A percentile compares a stretch with the other conserved stretches of the same genome.
These are phyloP conservation scores for Trametes villosa DNA, from an alignment of 768 basidiomycete genomes.

Conservation along the genomic window DNA sequence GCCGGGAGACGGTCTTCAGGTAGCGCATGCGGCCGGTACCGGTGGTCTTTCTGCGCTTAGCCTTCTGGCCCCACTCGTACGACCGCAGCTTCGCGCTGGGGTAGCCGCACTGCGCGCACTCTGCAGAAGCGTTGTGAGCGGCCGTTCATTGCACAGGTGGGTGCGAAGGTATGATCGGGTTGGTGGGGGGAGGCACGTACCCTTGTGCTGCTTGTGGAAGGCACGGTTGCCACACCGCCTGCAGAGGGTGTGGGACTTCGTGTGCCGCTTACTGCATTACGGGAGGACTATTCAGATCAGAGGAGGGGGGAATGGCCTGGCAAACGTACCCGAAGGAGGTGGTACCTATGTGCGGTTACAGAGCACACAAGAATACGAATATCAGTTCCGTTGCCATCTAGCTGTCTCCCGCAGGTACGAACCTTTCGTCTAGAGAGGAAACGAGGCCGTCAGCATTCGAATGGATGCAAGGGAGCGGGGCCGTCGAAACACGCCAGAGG, in stretches of 20 bases:
- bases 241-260: constrained; percentile 97
- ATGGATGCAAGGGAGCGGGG: constrained; percentile 18
- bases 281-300: constrained; percentile 7
- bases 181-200: constrained; percentile 48
- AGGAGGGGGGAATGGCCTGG: neutral
- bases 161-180: neutral
- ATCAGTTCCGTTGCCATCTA: constrained; percentile 22
- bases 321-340: constrained; percentile 89
- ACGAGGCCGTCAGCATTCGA: constrained; percentile 21
- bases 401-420: constrained; percentile 38
- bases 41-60: constrained; percentile 99
- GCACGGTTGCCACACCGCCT: constrained; percentile 94
- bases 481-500: constrained; percentile 15
- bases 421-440: constrained; percentile 81
- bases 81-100: constrained; percentile 94
- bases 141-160: neutral
- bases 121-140: constrained; percentile 44
- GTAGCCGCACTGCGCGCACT: constrained; percentile 95
- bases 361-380: constrained; percentile 14
- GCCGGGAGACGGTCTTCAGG: constrained; percentile 89
- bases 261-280: constrained; percentile 85
- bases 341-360: constrained; percentile 63
- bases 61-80: constrained; percentile 98
- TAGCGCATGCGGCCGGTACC: constrained; percentile 95
- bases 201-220: constrained; percentile 99